Percentiles rank a stretch among this genome's conserved stretches.
Evolutionary conservation across 1,284 basidiomycete genomes (phyloP).

Genomic region (Austroboletus novae-zelandiae): DNA sequence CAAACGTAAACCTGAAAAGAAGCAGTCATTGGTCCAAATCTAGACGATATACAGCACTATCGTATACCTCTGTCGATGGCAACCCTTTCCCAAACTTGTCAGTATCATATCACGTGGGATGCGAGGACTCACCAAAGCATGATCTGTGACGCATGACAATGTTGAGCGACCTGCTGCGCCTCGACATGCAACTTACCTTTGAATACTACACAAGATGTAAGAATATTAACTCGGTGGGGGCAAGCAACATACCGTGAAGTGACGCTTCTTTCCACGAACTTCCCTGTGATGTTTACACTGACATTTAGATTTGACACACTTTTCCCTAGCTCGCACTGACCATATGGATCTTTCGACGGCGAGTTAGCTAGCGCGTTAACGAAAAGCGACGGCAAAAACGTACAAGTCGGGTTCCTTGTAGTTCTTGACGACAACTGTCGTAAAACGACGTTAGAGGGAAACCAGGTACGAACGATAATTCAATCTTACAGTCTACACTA

Average conservation of each 20-base stretch:
- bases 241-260: slow-evolving; percentile 69
- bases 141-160: slow-evolving; percentile 43
- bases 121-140: slow-evolving; percentile 74
- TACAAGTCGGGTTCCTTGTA: slow-evolving; percentile 71
- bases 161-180: slow-evolving; percentile 5
- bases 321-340: slow-evolving; percentile 42
- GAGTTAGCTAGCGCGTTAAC: slow-evolving; percentile 17
- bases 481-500: slow-evolving; percentile 71
- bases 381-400: slow-evolving; percentile 29
- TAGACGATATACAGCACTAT: not conserved
- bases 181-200: slow-evolving; percentile 52
- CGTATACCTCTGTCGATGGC: slow-evolving; percentile 79
- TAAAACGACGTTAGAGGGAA: slow-evolving; percentile 5
- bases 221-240: not conserved
- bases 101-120: not conserved
- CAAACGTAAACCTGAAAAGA: slow-evolving; percentile 66
- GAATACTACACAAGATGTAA: slow-evolving; percentile 61
- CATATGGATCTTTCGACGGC: slow-evolving; percentile 58
- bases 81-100: slow-evolving; percentile 55
- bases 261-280: slow-evolving; percentile 75
- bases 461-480: not conserved
- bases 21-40: not conserved
- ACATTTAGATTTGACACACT: slow-evolving; percentile 20
- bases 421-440: slow-evolving; percentile 63
- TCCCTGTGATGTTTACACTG: slow-evolving; percentile 55